phyloP scores from a whole-genome alignment of 1,284 basidiomycete species.

The Apiotrichum mycotoxinovorans region DNA sequence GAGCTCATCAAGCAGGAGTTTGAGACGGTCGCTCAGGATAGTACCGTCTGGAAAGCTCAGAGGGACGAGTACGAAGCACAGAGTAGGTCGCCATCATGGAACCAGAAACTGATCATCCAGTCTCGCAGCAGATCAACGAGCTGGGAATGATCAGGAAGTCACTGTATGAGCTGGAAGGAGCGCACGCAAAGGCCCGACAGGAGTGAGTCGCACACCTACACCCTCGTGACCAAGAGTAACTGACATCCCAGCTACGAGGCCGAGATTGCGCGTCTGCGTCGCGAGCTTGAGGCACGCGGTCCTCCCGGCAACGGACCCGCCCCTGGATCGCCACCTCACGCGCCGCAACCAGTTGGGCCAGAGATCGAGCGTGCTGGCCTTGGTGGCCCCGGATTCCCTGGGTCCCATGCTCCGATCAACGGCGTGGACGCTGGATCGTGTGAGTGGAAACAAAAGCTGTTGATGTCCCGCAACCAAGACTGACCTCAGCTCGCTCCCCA shows the following conservation, averaged over 20 bases:
- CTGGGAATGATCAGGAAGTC: constrained; percentile 68
- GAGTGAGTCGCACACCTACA: constrained; percentile 49
- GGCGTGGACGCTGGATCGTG: constrained; percentile 23
- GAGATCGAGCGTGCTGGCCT: constrained; percentile 15
- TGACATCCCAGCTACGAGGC: constrained; percentile 59
- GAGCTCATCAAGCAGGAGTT: constrained; percentile 83
- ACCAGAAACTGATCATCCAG: constrained; percentile 48
- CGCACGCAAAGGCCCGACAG: constrained; percentile 66
- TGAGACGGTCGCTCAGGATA: constrained; percentile 70
- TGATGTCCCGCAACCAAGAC: too few species aligned
- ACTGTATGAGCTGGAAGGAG: constrained; percentile 71
- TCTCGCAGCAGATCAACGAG: constrained; percentile 67
- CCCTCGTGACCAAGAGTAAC: neutral
- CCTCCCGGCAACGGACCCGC: constrained; percentile 30
- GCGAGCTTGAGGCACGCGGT: constrained; percentile 58
- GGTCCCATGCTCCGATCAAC: constrained; percentile 30
- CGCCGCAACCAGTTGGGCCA: constrained; percentile 27
- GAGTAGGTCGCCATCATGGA: constrained; percentile 55
- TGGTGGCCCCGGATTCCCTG: constrained; percentile 19
- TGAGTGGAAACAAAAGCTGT: neutral
- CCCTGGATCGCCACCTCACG: constrained; percentile 18
- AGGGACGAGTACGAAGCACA: constrained; percentile 86
- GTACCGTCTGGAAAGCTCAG: constrained; percentile 66
- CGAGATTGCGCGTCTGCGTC: constrained; percentile 64
- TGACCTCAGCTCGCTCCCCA: constrained; percentile 15